Evolutionary conservation across 768 basidiomycete genomes (phyloP), one percentile per base, ranked within the genome.

Genomic region (Boletellus ananas): DNA sequence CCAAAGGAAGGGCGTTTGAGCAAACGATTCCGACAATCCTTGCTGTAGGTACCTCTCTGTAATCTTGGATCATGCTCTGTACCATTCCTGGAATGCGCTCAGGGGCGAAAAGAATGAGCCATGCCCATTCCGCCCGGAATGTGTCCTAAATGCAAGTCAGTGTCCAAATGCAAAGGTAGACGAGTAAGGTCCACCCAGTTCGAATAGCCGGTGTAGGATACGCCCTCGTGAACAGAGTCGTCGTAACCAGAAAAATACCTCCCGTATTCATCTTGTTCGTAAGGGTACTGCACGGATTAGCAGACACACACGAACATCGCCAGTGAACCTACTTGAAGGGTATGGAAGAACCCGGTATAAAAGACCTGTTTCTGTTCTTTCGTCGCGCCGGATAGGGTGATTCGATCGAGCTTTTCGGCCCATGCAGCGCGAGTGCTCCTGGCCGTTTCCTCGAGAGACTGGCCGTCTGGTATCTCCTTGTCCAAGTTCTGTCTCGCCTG

Each of bases 201-300:
- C 0, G 87, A 88, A 61, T 90, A 90, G 1, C 87, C 88, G 0
- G 82, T 87, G 57, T 90, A 90, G 0, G 85, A 88, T n/a, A 71
- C 69, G 16, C 84, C 81, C 25, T 76, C 62, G 43, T 88, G 85
- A 0, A 90, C 67, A 6, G 66, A 51, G 45, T 85, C 79, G 48
- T 87, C 83, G 51, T 91, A 90, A 1, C 80, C 90, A 6, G 88
- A 90, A 64, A 85, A 92, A 64, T 91, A 90, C 7, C 59, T 62
- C 4, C 78, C 79, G 34, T 76, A 70, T 62, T 91, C 89, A 54
- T 76, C 72, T 51, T 86, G 79, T 60, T 90, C 87, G 57, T 84
- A 85, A 0, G 90, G 90, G 55, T 88, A 90, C 80, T 90, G 65
- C 0, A 46, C 46, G 21, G 56, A 27, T 52, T 36, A 37, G 57